phyloP scores from a whole-genome alignment of 352 stramenopile genomes.

The Globisporangium splendens region DNA sequence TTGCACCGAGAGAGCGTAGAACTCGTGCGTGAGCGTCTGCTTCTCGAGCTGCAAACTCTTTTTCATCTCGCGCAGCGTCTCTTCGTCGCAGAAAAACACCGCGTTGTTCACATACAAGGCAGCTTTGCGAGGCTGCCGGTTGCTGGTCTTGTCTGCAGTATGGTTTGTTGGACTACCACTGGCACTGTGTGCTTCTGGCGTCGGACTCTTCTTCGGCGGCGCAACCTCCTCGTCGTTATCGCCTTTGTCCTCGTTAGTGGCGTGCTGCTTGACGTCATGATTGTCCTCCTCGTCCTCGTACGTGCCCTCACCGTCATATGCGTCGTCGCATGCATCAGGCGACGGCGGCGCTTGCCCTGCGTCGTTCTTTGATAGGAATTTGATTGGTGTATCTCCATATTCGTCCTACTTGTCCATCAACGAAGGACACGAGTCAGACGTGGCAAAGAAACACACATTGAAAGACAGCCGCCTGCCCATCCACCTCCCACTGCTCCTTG shows the following conservation, averaged over 20 bases:
- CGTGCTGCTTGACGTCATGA: too few relatives aligned
- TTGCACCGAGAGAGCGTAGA: constrained; percentile 28
- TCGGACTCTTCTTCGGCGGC: constrained; percentile 14
- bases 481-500: constrained; percentile 72
- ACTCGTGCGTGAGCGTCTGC: constrained; percentile 25
- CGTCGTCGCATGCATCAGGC: constrained; percentile 1
- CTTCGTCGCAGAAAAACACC: constrained; percentile 57
- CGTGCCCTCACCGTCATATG: constrained; percentile 10
- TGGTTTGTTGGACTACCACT: not conserved
- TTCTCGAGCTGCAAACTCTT: constrained; percentile 36
- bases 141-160: not conserved
- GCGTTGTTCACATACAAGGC: constrained; percentile 21
- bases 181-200: constrained; percentile 12
- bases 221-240: not conserved
- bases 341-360: constrained; percentile 14
- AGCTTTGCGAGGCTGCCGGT: constrained; percentile 13
- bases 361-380: constrained; percentile 17
- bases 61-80: constrained; percentile 42
- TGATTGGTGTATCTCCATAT: constrained; percentile 13
- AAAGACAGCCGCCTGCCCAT: not conserved
- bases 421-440: too few relatives aligned
- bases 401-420: not conserved
- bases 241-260: constrained; percentile 11
- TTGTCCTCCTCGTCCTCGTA: constrained; percentile 17
- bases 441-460: not conserved